phyloP scores from a whole-genome alignment of 176 grass and related monocot genomes.

The Aegilops umbellulata region DNA sequence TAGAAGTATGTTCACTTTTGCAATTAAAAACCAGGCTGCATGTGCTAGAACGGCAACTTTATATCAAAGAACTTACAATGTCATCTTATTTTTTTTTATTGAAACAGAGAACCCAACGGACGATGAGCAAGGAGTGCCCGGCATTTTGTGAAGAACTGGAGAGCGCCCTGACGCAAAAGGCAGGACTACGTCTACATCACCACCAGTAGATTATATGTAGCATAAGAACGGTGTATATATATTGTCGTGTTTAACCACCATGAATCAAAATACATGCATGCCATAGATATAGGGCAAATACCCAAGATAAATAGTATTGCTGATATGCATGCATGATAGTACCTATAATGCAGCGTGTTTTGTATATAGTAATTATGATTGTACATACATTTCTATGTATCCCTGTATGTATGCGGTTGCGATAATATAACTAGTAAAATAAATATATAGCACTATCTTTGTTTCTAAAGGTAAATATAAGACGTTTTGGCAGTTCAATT shows the following conservation, averaged over 20 bases:
- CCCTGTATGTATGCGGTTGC: too few species aligned
- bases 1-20: not conserved
- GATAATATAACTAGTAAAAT: too few species aligned
- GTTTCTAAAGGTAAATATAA: too few species aligned
- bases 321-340: not conserved
- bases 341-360: not conserved
- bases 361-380: not conserved
- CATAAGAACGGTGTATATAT: not conserved
- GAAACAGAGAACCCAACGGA: slow-evolving; percentile 40
- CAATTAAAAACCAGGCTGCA: not conserved
- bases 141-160: slow-evolving; percentile 39
- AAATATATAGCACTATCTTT: too few species aligned
- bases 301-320: not conserved
- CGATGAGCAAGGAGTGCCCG: slow-evolving; percentile 29
- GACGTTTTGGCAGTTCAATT: too few species aligned
- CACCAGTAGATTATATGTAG: not conserved
- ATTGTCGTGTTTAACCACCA: not conserved
- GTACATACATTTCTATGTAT: too few species aligned
- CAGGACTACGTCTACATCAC: not conserved
- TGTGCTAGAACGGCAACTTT: not conserved
- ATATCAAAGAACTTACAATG: not conserved
- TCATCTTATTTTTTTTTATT: not conserved
- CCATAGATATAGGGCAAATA: not conserved
- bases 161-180: slow-evolving; percentile 26
- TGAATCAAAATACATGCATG: not conserved